A percentile compares a stretch with the other conserved stretches of the same genome.
Evolutionary conservation across 169 alveolate species (phyloP).

Genomic region (Babesia bigemina): DNA sequence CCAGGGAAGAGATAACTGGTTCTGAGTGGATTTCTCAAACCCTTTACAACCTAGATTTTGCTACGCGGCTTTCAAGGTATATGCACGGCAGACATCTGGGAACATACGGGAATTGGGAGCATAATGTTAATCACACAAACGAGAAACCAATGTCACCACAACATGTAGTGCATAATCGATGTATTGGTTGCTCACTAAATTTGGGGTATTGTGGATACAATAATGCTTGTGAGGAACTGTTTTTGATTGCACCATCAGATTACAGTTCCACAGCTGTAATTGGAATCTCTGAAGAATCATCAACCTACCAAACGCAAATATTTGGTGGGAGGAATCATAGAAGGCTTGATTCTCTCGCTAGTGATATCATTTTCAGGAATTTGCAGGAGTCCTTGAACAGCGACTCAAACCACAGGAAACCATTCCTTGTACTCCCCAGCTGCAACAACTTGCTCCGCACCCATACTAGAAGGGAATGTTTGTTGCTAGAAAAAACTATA

Average conservation of each 20-base stretch:
- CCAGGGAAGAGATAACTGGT: conserved; percentile 12
- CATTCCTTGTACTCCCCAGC: conserved; percentile 33
- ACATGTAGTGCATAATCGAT: background rate
- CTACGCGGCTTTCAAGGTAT: conserved; percentile 30
- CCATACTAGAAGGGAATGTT: conserved; percentile 24
- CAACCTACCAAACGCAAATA: conserved; percentile 23
- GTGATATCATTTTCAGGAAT: conserved; percentile 14
- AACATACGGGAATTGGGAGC: conserved; percentile 41
- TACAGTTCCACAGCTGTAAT: conserved; percentile 30
- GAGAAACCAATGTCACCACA: background rate
- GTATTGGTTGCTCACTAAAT: conserved; percentile 9
- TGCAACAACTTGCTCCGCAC: conserved; percentile 19
- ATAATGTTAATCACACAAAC: background rate
- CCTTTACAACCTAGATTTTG: conserved; percentile 30
- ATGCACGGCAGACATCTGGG: conserved; percentile 17
- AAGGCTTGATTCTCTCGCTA: conserved; percentile 13
- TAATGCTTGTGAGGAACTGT: conserved; percentile 7
- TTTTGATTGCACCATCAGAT: conserved; percentile 13
- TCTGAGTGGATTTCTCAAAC: conserved; percentile 11
- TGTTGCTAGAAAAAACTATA: conserved; percentile 4
- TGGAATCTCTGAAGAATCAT: conserved; percentile 18
- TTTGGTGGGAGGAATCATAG: background rate
- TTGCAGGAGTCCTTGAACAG: conserved; percentile 9
- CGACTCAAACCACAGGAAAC: background rate
- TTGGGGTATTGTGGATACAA: conserved; percentile 5